phyloP scores from a whole-genome alignment of 2,329 filamentous ascomycete species.

The Verticillium nubilum region DNA sequence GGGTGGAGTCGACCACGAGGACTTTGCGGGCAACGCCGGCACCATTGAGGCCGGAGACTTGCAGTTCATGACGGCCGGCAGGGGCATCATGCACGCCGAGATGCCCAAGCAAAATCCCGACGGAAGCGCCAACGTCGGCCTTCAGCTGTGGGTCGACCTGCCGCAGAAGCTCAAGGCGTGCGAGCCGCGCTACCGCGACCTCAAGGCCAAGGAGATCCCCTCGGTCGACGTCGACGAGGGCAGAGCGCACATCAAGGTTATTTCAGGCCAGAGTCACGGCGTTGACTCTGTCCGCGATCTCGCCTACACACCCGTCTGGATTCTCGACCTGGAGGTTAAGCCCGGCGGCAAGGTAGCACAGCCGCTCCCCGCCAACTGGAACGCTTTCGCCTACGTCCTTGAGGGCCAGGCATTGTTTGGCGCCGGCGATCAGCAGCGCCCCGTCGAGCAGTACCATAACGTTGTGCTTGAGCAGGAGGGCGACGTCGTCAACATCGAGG shows the following conservation, averaged over 20 bases:
- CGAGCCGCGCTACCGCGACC: conserved; percentile 87
- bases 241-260: conserved; percentile 80
- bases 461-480: conserved; percentile 81
- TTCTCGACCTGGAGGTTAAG: conserved; percentile 74
- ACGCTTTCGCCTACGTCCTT: conserved; percentile 84
- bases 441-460: conserved; percentile 72
- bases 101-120: conserved; percentile 81
- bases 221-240: conserved; percentile 63
- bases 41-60: conserved; percentile 83
- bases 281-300: conserved; percentile 84
- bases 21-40: conserved; percentile 81
- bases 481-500: conserved; percentile 67
- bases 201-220: conserved; percentile 76
- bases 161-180: conserved; percentile 76
- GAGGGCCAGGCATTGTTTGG: conserved; percentile 64
- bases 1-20: conserved; percentile 85
- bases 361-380: conserved; percentile 74
- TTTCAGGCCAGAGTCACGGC: conserved; percentile 77
- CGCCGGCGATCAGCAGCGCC: conserved; percentile 41
- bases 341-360: conserved; percentile 77
- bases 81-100: conserved; percentile 90
- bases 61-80: conserved; percentile 96
- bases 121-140: conserved; percentile 72
- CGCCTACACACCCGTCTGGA: conserved; percentile 96
- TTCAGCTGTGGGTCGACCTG: conserved; percentile 95